phyloP scores from a whole-genome alignment of 208 protist genomes.

The Acanthamoeba pearcei region DNA sequence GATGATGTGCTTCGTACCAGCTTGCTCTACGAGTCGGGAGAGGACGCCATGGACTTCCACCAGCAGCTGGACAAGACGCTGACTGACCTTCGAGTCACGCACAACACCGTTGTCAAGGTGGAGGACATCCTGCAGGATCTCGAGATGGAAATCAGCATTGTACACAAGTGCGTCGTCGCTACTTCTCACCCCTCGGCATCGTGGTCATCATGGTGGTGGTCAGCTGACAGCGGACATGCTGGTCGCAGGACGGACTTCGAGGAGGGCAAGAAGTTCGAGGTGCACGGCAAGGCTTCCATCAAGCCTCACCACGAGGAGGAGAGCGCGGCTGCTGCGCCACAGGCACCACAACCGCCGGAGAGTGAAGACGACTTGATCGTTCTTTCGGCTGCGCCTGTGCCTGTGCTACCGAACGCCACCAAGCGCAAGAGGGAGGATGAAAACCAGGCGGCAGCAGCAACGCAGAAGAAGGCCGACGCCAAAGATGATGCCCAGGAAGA shows the following conservation, averaged over 20 bases:
- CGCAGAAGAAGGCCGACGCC: background rate
- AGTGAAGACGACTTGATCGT: conserved; percentile 18
- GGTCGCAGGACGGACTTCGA: background rate
- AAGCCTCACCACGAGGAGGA: background rate
- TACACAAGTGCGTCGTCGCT: conserved; percentile 27
- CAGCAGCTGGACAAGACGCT: conserved; percentile 55
- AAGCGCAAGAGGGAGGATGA: conserved; percentile 10
- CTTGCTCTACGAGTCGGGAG: conserved; percentile 63
- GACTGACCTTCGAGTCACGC: background rate
- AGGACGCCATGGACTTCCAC: conserved; percentile 39
- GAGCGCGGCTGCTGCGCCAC: background rate
- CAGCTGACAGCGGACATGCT: too few relatives aligned
- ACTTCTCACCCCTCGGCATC: background rate
- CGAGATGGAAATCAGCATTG: conserved; percentile 12
- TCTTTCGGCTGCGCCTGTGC: background rate
- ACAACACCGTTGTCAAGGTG: conserved; percentile 65
- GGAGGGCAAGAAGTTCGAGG: conserved; percentile 41
- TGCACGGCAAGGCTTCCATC: background rate
- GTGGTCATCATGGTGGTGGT: too few relatives aligned
- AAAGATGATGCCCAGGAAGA: background rate
- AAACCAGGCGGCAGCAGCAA: background rate
- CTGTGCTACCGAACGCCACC: background rate
- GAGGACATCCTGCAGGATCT: conserved; percentile 53
- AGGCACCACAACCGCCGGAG: background rate
- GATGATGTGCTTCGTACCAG: background rate